phyloP scores from a whole-genome alignment of 2,329 filamentous ascomycete species.

The Monosporascus cannonballus region DNA sequence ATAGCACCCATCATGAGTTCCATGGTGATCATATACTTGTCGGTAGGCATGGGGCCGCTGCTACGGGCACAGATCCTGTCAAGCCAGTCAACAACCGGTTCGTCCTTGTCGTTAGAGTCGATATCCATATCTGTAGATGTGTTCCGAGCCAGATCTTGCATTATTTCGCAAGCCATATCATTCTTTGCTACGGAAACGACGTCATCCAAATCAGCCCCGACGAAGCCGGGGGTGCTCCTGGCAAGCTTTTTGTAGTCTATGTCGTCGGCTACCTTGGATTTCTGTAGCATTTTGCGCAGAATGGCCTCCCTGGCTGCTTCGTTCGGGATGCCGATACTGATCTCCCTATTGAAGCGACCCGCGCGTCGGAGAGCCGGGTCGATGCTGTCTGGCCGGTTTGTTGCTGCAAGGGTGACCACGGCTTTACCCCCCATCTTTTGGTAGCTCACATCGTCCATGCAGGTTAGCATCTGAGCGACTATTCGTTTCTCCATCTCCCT shows the following conservation, averaged over 20 bases:
- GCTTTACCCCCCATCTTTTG: slow-evolving; percentile 65
- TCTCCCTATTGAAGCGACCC: slow-evolving; percentile 74
- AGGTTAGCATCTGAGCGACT: slow-evolving; percentile 73
- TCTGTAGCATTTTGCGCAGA: slow-evolving; percentile 63
- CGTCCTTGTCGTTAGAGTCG: slow-evolving; percentile 9
- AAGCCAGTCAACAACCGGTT: slow-evolving; percentile 4
- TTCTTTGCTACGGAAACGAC: slow-evolving; percentile 43
- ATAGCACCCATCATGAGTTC: slow-evolving; percentile 70
- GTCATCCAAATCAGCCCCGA: slow-evolving; percentile 78
- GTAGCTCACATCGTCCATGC: slow-evolving; percentile 75
- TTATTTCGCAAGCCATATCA: slow-evolving; percentile 24
- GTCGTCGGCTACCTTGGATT: slow-evolving; percentile 57
- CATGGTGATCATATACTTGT: slow-evolving; percentile 33
- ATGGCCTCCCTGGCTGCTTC: slow-evolving; percentile 73
- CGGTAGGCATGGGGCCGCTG: slow-evolving; percentile 13
- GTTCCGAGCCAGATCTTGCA: slow-evolving; percentile 19
- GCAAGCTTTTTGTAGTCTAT: slow-evolving; percentile 71
- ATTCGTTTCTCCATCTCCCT: slow-evolving; percentile 88
- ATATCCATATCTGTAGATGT: slow-evolving; percentile 15
- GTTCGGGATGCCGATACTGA: slow-evolving; percentile 84
- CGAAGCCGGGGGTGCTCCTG: slow-evolving; percentile 84
- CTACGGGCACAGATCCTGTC: slow-evolving; percentile 12
- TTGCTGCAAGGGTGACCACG: slow-evolving; percentile 86
- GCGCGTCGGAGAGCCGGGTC: slow-evolving; percentile 70
- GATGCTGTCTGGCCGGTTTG: slow-evolving; percentile 79